Base-by-base conservation (phyloP, 192 early-diverging fungal species). In the Polychytrium aggregatum region DNA sequence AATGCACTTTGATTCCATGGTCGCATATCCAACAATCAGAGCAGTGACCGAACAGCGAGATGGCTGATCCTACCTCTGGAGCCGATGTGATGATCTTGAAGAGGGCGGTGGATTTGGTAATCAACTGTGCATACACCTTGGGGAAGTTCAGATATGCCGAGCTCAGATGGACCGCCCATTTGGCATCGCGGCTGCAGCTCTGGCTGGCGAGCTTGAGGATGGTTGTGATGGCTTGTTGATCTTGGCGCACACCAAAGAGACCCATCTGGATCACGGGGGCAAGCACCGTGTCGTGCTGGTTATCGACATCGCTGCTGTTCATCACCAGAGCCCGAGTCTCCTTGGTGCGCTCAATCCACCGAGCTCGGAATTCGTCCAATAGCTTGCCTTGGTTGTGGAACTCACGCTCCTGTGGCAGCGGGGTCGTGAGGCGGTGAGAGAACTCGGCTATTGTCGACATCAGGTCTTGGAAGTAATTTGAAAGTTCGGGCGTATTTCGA, bases 131-230 rank as follows among this genome's bases (percentile, higher is more conserved):
- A 65, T 86, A 81, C 13, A 59, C 47, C 20, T 74, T 46, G 0
- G 86, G 84, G 44, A 98, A 83, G 65, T 98, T 98, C 48, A 98
- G 87, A 48, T 98, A 98, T 34, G 88, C 90, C 9, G 90, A 89
- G 0, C 87, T 84, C 46, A 95, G 79, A 48, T 76, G 48, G 11
- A 81, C 66, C 11, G 68, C 82, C 60, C 81, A 82, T 24, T 57
- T 57, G n/a, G 59, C 54, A 7, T 52, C 47, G 5, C 38, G 46
- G 7, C 56, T n/a, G n/a, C n/a, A n/a, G n/a, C n/a, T n/a, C n/a
- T n/a, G n/a, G n/a, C n/a, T n/a, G n/a, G n/a, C n/a, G n/a, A n/a
- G n/a, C n/a, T n/a, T n/a, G n/a, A 97, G 59, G 27, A 98, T 63
- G 5, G 55, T 57, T 3, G 73, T 28, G 42, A 87, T 76, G 5